Evolutionary conservation across 306 rosid species (phyloP), one percentile per base, ranked within the genome.

Genomic region (Cicer cuneatum): DNA sequence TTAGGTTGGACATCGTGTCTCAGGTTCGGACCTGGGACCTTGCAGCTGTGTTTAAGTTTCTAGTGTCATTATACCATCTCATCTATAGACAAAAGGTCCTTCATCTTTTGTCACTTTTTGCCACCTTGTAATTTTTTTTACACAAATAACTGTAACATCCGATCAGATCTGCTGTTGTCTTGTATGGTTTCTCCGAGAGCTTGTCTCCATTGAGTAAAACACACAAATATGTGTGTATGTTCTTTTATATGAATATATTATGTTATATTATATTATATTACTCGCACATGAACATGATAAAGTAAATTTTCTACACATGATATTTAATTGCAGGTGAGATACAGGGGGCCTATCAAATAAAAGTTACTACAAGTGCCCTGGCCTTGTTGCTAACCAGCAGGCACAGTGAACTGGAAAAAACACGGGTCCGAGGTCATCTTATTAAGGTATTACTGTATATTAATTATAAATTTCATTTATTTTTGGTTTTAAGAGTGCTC

Each of bases 341-440:
- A 79, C 94, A 84, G 83, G 97, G 98, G 41, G 94, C 94, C 11
- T 93, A 93, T 81, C 96, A 93, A 85, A 91, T 93, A 78, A 93
- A 90, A 83, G 94, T 93, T 75, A 91, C 96, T 46, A 91, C 98
- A 43, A 88, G 88, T 83, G 97, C 97, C 63, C 84, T 93, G 79
- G 94, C 93, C 73, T 83, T 93, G 83, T 75, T 93, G 87, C 85
- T 91, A 60, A 62, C 83, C 68, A 83, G 93, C 4, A 80, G 87
- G 71, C 97, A 91, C 67, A 65, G 81, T 70, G 91, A 91, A 86
- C 69, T 93, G 39, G 82, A 71, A 52, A 90, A 86, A 83, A 78
- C 71, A 62, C 78, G 71, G 18, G 98, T 93, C 41, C 92, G 81
- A 66, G 97, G 96, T 82, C 75, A 85, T 80, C 76, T 89, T 51